Conservation (phyloP, 768 basidiomycete genomes). For the Boletus eberwhitei region DNA sequence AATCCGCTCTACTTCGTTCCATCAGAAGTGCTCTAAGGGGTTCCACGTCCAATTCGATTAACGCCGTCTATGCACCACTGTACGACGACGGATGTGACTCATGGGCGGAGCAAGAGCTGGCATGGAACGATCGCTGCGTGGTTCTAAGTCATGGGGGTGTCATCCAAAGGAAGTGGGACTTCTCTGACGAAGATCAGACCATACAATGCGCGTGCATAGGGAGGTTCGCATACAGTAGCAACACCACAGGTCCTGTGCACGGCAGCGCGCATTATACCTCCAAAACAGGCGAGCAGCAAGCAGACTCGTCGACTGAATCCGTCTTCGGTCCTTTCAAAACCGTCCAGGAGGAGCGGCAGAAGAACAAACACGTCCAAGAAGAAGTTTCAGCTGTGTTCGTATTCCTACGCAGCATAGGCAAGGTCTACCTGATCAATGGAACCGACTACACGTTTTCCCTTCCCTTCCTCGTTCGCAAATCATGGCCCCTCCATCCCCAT, state of each 20-base stretch:
- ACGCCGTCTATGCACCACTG: conserved; percentile 41
- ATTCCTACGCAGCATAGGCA: conserved; percentile 72
- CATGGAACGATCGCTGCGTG: conserved; percentile 66
- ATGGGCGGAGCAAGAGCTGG: conserved; percentile 59
- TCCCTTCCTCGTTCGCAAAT: conserved; percentile 75
- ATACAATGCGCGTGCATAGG: conserved; percentile 83
- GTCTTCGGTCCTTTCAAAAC: conserved; percentile 45
- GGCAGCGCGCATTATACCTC: conserved; percentile 30
- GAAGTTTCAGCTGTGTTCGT: conserved; percentile 65
- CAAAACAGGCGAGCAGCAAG: conserved; percentile 13
- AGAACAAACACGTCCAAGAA: conserved; percentile 34
- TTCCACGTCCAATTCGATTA: conserved; percentile 40
- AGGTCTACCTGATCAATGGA: conserved; percentile 68
- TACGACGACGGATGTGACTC: conserved; percentile 39
- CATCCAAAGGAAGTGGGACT: conserved; percentile 71
- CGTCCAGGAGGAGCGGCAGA: conserved; percentile 38
- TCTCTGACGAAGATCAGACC: conserved; percentile 64
- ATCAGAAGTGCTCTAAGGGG: conserved; percentile 62
- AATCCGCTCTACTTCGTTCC: conserved; percentile 48
- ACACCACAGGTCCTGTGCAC: conserved; percentile 24
- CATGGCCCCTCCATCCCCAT: conserved; percentile 76
- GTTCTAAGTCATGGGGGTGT: conserved; percentile 65
- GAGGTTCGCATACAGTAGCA: conserved; percentile 54
- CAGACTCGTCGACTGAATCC: conserved; percentile 18
- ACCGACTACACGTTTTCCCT: conserved; percentile 73